Evolutionary conservation across 2,329 filamentous ascomycete genomes (phyloP).

Genomic region (Claviceps quebecensis): DNA sequence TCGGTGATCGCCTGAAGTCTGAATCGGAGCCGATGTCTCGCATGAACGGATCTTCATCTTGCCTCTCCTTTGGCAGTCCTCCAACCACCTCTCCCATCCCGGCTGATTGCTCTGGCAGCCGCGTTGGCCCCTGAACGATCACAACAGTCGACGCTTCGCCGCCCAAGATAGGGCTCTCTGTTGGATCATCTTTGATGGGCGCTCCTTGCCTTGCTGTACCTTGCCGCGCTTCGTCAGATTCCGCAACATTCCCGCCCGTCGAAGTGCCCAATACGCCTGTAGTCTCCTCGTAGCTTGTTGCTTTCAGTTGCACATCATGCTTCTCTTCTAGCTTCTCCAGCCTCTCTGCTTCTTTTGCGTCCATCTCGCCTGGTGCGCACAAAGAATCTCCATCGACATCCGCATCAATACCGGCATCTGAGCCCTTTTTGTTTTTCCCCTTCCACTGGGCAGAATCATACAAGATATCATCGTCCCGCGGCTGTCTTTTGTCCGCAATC

Average conservation of each 20-base stretch:
- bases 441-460: conserved; percentile 32
- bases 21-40: conserved; percentile 14
- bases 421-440: conserved; percentile 23
- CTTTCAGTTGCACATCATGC: neutral
- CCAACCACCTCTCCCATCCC: conserved; percentile 16
- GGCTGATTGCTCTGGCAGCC: conserved; percentile 18
- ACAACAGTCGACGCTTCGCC: conserved; percentile 11
- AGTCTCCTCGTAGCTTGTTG: neutral
- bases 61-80: conserved; percentile 19
- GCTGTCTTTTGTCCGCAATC: conserved; percentile 24
- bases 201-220: conserved; percentile 12
- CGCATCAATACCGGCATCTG: conserved; percentile 12
- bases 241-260: conserved; percentile 9
- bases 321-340: conserved; percentile 3
- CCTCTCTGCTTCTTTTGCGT: conserved; percentile 1
- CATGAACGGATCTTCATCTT: conserved; percentile 11
- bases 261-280: conserved; percentile 8
- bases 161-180: conserved; percentile 26
- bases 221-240: conserved; percentile 12
- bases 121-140: conserved; percentile 9
- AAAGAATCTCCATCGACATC: conserved; percentile 15
- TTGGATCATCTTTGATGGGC: conserved; percentile 14
- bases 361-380: conserved; percentile 11
- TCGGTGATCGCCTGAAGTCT: conserved; percentile 29
- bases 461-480: conserved; percentile 28